Evolutionary conservation across 202 grass and related monocot species (phyloP).

Genomic region (Musa balbisiana): DNA sequence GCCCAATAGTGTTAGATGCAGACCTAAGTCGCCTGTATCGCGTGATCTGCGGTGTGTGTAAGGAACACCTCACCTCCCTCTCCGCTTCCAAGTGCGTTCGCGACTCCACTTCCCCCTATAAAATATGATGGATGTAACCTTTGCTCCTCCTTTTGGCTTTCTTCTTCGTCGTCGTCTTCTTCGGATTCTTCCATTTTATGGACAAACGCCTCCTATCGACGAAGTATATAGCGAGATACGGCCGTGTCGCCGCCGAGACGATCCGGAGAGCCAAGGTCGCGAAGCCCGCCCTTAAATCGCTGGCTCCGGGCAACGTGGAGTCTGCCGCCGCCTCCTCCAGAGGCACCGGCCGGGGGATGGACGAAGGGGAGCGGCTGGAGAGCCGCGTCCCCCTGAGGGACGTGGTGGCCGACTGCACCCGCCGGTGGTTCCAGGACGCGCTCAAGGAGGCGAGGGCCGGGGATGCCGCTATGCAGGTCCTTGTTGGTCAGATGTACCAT

Average conservation of each 20-base stretch:
- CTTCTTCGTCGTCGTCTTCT: background rate
- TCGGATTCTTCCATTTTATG: background rate
- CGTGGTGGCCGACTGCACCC: constrained; percentile 74
- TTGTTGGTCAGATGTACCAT: constrained; percentile 97
- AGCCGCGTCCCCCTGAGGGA: constrained; percentile 60
- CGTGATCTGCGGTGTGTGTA: background rate
- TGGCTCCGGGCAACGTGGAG: constrained; percentile 7
- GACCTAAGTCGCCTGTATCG: background rate
- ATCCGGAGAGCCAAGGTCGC: background rate
- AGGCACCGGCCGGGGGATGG: constrained; percentile 33
- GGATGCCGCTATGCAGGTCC: constrained; percentile 83
- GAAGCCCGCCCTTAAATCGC: background rate
- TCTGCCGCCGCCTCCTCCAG: constrained; percentile 10
- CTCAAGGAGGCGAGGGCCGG: constrained; percentile 89
- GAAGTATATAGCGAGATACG: background rate
- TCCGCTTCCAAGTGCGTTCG: background rate
- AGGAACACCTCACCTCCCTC: background rate
- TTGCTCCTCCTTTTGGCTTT: background rate
- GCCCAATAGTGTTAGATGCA: no score
- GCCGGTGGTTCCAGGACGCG: constrained; percentile 86
- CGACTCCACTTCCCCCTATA: background rate
- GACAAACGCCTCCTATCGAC: background rate
- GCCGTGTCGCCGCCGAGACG: background rate
- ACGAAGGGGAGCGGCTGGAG: constrained; percentile 27
- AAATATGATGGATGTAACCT: background rate